These are phyloP conservation scores for Talaromyces proteolyticus DNA, from an alignment of 495 filamentous ascomycete species.

Conservation along the genomic window DNA sequence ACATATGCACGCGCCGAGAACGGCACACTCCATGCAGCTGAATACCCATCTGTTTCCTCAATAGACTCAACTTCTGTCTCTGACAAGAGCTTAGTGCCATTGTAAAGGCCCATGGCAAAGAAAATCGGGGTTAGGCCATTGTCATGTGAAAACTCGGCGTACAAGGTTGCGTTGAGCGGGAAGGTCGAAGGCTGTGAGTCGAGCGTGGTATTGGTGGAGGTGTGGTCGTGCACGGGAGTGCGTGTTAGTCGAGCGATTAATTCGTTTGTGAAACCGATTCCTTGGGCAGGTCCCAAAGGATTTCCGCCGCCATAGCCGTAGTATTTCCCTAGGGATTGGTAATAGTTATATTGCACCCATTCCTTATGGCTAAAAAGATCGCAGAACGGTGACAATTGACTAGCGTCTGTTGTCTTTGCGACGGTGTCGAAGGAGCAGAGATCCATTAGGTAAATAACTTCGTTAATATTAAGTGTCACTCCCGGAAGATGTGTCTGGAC, in stretches of 20 bases:
- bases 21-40: conserved; percentile 59
- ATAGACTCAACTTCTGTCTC: conserved; percentile 33
- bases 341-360: conserved; percentile 62
- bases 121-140: conserved; percentile 63
- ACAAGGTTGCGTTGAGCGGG: conserved; percentile 49
- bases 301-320: conserved; percentile 62
- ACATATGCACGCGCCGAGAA: conserved; percentile 63
- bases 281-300: conserved; percentile 60
- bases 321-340: conserved; percentile 59
- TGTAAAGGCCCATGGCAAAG: conserved; percentile 57
- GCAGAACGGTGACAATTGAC: conserved; percentile 50
- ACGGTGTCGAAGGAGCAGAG: conserved; percentile 67
- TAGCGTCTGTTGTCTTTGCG: conserved; percentile 27
- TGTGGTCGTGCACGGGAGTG: conserved; percentile 50
- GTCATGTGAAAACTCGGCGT: conserved; percentile 72
- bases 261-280: conserved; percentile 69
- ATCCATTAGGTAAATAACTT: conserved; percentile 62
- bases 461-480: conserved; percentile 44
- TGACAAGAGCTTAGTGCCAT: conserved; percentile 32
- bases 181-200: conserved; percentile 49
- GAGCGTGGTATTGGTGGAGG: conserved; percentile 58
- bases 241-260: conserved; percentile 57
- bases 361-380: conserved; percentile 52
- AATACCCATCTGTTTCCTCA: conserved; percentile 40
- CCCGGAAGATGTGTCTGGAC: conserved; percentile 50